A percentile compares a stretch with the other conserved stretches of the same genome.
These are phyloP conservation scores for Calophaca sinica DNA, from an alignment of 306 rosid genomes.

Conservation along the genomic window DNA sequence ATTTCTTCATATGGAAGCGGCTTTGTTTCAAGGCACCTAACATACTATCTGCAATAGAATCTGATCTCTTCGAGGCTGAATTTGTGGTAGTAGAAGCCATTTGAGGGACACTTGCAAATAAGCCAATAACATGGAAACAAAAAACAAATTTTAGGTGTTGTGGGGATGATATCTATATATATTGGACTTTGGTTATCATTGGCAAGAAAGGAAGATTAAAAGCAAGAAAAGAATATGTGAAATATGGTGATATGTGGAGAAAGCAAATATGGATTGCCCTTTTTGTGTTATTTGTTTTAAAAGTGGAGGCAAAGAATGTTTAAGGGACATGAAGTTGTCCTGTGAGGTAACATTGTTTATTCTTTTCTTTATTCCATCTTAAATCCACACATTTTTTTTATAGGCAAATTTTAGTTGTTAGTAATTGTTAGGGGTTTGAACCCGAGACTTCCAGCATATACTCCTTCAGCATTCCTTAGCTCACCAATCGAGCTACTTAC, in stretches of 20 bases:
- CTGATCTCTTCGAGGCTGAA: constrained; percentile 59
- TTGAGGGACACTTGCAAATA: constrained; percentile 28
- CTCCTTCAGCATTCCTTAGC: too few species aligned
- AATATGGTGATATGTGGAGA: constrained; percentile 38
- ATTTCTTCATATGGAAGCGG: constrained; percentile 75
- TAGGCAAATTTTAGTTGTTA: too few species aligned
- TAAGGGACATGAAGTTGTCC: constrained; percentile 42
- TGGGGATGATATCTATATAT: constrained; percentile 45
- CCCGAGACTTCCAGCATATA: too few species aligned
- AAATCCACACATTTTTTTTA: too few species aligned
- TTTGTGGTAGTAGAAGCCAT: constrained; percentile 64
- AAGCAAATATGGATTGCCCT: constrained; percentile 42
- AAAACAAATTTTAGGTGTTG: not conserved
- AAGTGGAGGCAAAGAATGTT: constrained; percentile 63
- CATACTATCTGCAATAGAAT: constrained; percentile 75
- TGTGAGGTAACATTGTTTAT: constrained; percentile 39
- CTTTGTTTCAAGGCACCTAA: constrained; percentile 76
- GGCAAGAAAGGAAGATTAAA: constrained; percentile 46
- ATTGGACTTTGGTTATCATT: constrained; percentile 38
- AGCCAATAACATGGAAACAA: not conserved
- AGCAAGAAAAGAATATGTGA: constrained; percentile 76
- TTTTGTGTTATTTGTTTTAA: constrained; percentile 27
- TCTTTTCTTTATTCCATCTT: constrained; percentile 61
- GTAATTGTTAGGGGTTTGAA: too few species aligned
- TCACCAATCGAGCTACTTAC: too few species aligned